Conservation (phyloP, 495 filamentous ascomycete genomes). For the Pseudotulostoma volvatum region DNA sequence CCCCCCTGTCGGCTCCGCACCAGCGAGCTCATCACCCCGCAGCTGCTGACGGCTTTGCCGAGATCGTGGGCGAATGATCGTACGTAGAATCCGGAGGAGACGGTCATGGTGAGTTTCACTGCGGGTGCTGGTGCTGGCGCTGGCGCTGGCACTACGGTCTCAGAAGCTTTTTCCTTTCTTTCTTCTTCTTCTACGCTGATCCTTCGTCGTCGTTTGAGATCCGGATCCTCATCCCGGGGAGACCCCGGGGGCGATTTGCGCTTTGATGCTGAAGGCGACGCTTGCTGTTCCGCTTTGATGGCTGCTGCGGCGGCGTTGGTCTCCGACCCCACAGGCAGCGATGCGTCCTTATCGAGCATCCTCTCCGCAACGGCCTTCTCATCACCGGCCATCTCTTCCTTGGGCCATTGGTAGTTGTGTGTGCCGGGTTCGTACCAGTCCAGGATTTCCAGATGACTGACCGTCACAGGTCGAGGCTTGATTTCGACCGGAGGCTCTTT, state of each 20-base stretch:
- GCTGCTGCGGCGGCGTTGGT: constrained; percentile 10
- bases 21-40: constrained; percentile 75
- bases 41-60: constrained; percentile 63
- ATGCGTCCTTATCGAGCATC: constrained; percentile 34
- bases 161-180: constrained; percentile 2
- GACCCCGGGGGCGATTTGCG: neutral
- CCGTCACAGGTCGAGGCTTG: constrained; percentile 58
- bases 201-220: constrained; percentile 21
- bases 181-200: constrained; percentile 5
- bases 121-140: constrained; percentile 36
- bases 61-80: constrained; percentile 85
- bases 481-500: constrained; percentile 73
- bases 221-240: neutral
- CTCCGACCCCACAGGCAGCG: constrained; percentile 9
- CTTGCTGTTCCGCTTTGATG: neutral
- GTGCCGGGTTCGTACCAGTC: constrained; percentile 79
- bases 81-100: constrained; percentile 94
- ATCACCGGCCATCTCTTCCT: constrained; percentile 51
- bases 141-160: constrained; percentile 7
- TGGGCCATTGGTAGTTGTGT: constrained; percentile 56
- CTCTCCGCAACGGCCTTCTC: constrained; percentile 60
- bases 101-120: constrained; percentile 72
- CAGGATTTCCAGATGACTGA: constrained; percentile 55
- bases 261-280: neutral
- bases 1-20: constrained; percentile 65